Evolutionary conservation across 805 yeast species (phyloP).

Genomic region (Candida morakotiae): DNA sequence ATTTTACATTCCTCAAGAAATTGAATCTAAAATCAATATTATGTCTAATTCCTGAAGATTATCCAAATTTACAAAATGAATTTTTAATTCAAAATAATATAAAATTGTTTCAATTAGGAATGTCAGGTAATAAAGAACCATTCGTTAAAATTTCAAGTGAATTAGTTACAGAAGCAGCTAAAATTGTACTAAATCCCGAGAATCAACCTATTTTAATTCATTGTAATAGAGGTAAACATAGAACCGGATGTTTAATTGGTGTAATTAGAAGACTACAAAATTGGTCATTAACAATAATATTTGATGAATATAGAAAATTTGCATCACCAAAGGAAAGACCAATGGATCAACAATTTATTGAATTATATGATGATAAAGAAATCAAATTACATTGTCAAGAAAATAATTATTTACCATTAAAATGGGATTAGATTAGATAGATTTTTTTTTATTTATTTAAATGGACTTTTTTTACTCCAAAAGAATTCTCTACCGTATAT

Average conservation of each 20-base stretch:
- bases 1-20: constrained; percentile 63
- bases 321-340: constrained; percentile 95
- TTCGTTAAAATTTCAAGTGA: constrained; percentile 71
- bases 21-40: constrained; percentile 69
- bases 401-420: constrained; percentile 60
- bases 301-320: constrained; percentile 91
- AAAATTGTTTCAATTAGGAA: constrained; percentile 77
- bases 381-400: constrained; percentile 52
- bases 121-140: constrained; percentile 95
- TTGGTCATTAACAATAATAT: constrained; percentile 92
- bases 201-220: constrained; percentile 93
- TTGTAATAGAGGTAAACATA: constrained; percentile 94
- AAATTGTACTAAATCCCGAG: constrained; percentile 74
- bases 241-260: constrained; percentile 96
- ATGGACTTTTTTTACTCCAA: constrained; percentile 7
- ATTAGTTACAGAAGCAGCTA: constrained; percentile 73
- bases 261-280: constrained; percentile 83
- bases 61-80: constrained; percentile 70
- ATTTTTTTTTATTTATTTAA: constrained; percentile 3
- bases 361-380: constrained; percentile 70
- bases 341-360: constrained; percentile 93
- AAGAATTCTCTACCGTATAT: constrained; percentile 49
- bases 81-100: constrained; percentile 63
- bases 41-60: constrained; percentile 87
- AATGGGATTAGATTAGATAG: constrained; percentile 44